Base-by-base conservation (phyloP, 371 early-diverging fungal genomes). In the Aphelidium insulamus region DNA sequence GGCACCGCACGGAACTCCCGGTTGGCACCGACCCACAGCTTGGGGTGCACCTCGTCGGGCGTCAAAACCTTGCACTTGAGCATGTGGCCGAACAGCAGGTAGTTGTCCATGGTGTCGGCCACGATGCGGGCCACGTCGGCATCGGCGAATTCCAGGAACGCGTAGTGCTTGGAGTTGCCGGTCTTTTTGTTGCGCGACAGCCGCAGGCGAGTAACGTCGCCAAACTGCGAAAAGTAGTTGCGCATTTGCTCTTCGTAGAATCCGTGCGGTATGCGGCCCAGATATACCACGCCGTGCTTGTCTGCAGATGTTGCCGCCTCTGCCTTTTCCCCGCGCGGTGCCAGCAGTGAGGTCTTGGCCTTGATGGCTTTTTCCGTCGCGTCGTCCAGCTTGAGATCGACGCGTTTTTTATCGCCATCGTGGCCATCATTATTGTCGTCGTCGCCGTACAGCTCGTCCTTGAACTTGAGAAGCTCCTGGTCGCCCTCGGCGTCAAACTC, bases 81-180 rank as follows among this genome's bases (percentile, higher is more conserved):
- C 30, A 83, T 38, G 29, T 69, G 77, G 33, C 68, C 73, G 41
- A 65, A 72, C 43, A 94, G 46, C 36, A 90, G 50, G 48, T 94
- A 91, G 62, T 85, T 86, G 57, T 94, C 39, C 94, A 94, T 91
- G 5, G 94, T 90, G 24, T 83, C 78, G 4, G 79, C 81, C 3
- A 81, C 94, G 36, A 88, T 81, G 31, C 68, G 43, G 19, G 94
- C 94, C 5, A 84, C 86, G 26, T 76, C 72, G 11, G 43, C 50
- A 9, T 65, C 51, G 7, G 50, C 55, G 42, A 90, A 94, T 49
- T 88, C 81, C 39, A 94, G 74, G 40, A 84, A 91, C 4, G 73
- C 94, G 46, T 68, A 88, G 49, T 91, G 90, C 57, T 72, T 79
- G 18, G 85, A 77, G 20, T 45, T 43, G 12, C 86, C 87, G 8